Percentiles rank a stretch among this genome's conserved stretches.
Conservation (phyloP, 768 basidiomycete species). For the Cystofilobasidium capitatum region DNA sequence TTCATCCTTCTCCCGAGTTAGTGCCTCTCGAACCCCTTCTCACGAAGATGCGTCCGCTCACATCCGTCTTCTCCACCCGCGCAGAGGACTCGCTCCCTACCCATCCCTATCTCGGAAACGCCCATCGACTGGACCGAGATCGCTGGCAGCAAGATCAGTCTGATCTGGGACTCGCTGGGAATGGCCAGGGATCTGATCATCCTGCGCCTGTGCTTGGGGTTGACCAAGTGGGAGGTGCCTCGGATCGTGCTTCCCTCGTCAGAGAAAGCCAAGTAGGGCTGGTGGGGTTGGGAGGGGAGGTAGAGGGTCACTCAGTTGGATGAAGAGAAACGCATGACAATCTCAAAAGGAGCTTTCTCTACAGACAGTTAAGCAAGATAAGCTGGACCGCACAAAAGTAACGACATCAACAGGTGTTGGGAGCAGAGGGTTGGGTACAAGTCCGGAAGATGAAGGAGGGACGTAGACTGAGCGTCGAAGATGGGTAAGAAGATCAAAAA, state of each 20-base stretch:
- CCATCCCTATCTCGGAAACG: constrained; percentile 69
- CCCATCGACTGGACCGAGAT: constrained; percentile 91
- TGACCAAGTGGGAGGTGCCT: constrained; percentile 54
- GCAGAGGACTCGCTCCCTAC: constrained; percentile 30
- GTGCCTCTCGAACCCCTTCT: constrained; percentile 84
- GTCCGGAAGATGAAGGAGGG: too few species aligned
- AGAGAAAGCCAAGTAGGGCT: too few species aligned
- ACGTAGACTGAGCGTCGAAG: too few species aligned
- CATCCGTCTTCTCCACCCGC: constrained; percentile 39
- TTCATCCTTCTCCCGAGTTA: constrained; percentile 60
- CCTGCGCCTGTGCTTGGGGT: constrained; percentile 66
- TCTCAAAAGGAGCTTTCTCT: too few species aligned
- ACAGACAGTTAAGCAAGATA: too few species aligned
- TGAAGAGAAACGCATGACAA: too few species aligned
- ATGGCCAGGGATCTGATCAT: constrained; percentile 83
- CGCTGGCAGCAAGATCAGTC: constrained; percentile 78
- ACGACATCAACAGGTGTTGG: too few species aligned
- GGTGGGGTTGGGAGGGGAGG: too few species aligned
- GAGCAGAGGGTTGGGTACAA: too few species aligned
- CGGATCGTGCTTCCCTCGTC: constrained; percentile 6
- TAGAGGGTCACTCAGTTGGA: too few species aligned
- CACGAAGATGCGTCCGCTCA: constrained; percentile 82
- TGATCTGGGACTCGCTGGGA: constrained; percentile 71
- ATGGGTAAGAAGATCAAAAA: too few species aligned
- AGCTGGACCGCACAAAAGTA: too few species aligned